Evolutionary conservation across 1,284 basidiomycete species (phyloP), one percentile per base, ranked within the genome.

Genomic region (Sanguinoderma infundibulare): DNA sequence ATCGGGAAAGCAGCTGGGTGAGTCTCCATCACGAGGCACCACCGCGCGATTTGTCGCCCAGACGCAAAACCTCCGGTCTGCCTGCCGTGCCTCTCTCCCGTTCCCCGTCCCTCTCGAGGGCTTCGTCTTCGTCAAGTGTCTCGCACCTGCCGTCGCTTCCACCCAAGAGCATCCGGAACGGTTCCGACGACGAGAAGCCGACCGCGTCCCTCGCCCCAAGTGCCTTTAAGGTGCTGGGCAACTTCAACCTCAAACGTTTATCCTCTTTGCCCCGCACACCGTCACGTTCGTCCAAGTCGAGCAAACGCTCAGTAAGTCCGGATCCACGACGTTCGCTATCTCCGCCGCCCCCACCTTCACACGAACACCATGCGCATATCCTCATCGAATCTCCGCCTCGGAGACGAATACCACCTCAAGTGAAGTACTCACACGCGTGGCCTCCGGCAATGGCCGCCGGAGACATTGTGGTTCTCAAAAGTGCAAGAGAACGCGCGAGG

Each of bases 381-480:
- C 60, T 46, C 9, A 22, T 62, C 20, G 52, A 61, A 17, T 57
- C 53, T 2, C 56, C 59, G 1, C 62, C 70, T 44, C 69, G 53
- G 24, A 49, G 46, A 36, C 62, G 63, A 42, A 26, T 67, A 5
- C 7, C 54, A 1, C 69, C 59, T 9, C 66, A 62, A 9, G 65
- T 67, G 38, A 85, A 80, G 70, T 79, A 81, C 44, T 79, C 76
- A 68, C 77, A 83, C 26, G 64, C 78, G 5, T 87, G 87, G 76
- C 93, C 94, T 0, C 77, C 86, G 24, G 91, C 93, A 5, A 87
- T 96, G 86, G 81, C 84, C 63, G 92, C 84, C 68, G 80, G 82
- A 22, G 91, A 96, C 70, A 82, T 97, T 12, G 76, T 84, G 58
- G 67, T 70, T 12, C 81, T 84, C 74, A 85, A 83, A 69, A 88